A percentile compares a stretch with the other conserved stretches of the same genome.
Conservation (phyloP, 1,139 yeast genomes). For the Sugiyamaella sp. region DNA sequence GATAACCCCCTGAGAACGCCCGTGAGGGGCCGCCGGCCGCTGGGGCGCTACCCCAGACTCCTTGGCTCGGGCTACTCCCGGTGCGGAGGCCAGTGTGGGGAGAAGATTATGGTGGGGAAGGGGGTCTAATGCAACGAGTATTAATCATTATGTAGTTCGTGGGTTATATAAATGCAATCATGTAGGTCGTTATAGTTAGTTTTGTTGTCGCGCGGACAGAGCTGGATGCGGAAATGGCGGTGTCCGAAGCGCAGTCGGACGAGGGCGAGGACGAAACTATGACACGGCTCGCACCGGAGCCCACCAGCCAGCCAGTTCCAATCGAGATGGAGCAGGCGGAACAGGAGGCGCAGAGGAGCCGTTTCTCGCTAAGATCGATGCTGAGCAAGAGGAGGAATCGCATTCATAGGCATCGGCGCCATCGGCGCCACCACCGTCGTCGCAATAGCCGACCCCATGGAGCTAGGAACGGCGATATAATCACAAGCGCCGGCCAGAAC, state of each 20-base stretch:
- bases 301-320: neutral
- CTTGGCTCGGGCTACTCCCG: neutral
- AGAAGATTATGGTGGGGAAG: neutral
- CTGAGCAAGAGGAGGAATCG: neutral
- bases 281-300: neutral
- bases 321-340: neutral
- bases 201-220: neutral
- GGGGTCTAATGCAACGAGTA: neutral
- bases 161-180: conserved; percentile 13
- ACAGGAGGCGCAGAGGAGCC: neutral
- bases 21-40: neutral
- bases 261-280: neutral
- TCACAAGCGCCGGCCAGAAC: no score
- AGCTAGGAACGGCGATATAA: no score
- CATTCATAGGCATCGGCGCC: no score
- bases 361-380: neutral
- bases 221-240: neutral
- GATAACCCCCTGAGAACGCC: neutral
- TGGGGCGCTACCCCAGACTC: conserved; percentile 1
- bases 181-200: conserved; percentile 5
- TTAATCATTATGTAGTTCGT: conserved; percentile 8
- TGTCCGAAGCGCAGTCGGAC: neutral
- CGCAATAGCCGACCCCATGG: no score
- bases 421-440: neutral
- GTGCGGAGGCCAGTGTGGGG: neutral